phyloP scores from a whole-genome alignment of 768 basidiomycete genomes.

The Dioszegia crocea region DNA sequence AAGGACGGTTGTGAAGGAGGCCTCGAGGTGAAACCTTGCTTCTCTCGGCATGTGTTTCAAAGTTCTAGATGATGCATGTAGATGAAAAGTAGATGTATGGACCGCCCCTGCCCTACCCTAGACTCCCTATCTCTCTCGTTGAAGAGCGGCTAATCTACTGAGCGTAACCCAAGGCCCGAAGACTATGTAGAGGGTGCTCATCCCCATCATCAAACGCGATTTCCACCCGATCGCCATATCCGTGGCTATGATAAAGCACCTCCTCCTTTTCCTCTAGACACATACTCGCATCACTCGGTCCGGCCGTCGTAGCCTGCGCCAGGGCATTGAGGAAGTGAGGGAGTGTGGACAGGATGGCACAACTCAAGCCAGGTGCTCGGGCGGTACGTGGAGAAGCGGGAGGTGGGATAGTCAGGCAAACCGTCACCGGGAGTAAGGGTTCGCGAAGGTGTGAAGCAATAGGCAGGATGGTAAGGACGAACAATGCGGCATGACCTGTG shows the following conservation, averaged over 20 bases:
- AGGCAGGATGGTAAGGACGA: conserved; percentile 21
- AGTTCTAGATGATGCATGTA: not conserved
- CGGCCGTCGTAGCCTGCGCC: conserved; percentile 1
- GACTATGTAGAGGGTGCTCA: conserved; percentile 7
- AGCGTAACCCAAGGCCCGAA: conserved; percentile 8
- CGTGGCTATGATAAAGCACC: not conserved
- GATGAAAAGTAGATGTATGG: not conserved
- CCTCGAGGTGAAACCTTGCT: not conserved
- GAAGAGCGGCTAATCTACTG: not conserved
- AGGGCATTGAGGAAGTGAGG: conserved; percentile 4
- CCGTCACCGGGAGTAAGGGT: conserved; percentile 1
- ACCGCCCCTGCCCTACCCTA: not conserved
- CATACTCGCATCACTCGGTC: not conserved
- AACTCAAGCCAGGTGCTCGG: not conserved
- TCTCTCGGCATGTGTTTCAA: not conserved
- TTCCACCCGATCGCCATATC: conserved; percentile 1
- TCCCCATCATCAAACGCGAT: conserved; percentile 10
- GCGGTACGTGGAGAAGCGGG: not conserved
- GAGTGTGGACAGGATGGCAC: not conserved
- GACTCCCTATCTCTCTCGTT: no score
- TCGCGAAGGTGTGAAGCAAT: not conserved
- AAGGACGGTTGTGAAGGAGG: no score
- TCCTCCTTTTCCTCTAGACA: conserved; percentile 8
- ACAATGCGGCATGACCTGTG: conserved; percentile 20
- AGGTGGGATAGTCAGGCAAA: conserved; percentile 9